These are phyloP conservation scores for Centrapalus pauciflorus DNA, from an alignment of 129 eudicot species.

Conservation along the genomic window DNA sequence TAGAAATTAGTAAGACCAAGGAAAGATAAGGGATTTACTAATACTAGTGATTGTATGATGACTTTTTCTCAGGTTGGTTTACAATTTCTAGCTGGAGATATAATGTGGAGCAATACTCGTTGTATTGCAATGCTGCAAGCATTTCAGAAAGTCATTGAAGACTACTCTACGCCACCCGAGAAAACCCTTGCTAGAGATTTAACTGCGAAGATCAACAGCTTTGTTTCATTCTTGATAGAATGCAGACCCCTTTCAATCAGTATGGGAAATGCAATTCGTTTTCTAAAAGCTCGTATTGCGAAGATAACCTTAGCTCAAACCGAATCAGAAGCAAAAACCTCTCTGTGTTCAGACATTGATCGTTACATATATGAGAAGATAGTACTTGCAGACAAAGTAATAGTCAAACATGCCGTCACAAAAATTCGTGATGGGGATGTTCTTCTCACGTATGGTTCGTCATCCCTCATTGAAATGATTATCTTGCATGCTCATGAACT, in stretches of 20 bases:
- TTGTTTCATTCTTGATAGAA: slow-evolving; percentile 65
- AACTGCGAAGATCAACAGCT: slow-evolving; percentile 63
- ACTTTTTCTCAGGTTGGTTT: slow-evolving; percentile 65
- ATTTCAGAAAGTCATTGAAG: slow-evolving; percentile 64
- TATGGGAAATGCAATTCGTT: slow-evolving; percentile 93
- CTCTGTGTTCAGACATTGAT: slow-evolving; percentile 52
- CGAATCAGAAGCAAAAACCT: slow-evolving; percentile 69
- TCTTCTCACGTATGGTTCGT: slow-evolving; percentile 79
- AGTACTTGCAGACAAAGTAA: slow-evolving; percentile 63
- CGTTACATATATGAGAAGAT: slow-evolving; percentile 71
- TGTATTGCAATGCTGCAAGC: slow-evolving; percentile 92
- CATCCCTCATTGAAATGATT: slow-evolving; percentile 74
- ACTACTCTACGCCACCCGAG: slow-evolving; percentile 74
- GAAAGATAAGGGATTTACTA: not conserved
- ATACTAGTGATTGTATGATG: not conserved
- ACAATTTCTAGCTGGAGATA: slow-evolving; percentile 65
- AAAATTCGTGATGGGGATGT: slow-evolving; percentile 87
- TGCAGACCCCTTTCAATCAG: slow-evolving; percentile 93
- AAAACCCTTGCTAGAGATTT: slow-evolving; percentile 65
- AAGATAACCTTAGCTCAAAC: slow-evolving; percentile 46
- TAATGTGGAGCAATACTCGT: slow-evolving; percentile 68
- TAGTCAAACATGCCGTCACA: slow-evolving; percentile 67
- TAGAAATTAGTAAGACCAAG: not conserved
- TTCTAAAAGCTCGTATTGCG: slow-evolving; percentile 60
- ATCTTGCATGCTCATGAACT: slow-evolving; percentile 75